Evolutionary conservation across 176 grass and related monocot genomes (phyloP), one percentile per base, ranked within the genome.

Genomic region (Rhynchospora breviuscula): DNA sequence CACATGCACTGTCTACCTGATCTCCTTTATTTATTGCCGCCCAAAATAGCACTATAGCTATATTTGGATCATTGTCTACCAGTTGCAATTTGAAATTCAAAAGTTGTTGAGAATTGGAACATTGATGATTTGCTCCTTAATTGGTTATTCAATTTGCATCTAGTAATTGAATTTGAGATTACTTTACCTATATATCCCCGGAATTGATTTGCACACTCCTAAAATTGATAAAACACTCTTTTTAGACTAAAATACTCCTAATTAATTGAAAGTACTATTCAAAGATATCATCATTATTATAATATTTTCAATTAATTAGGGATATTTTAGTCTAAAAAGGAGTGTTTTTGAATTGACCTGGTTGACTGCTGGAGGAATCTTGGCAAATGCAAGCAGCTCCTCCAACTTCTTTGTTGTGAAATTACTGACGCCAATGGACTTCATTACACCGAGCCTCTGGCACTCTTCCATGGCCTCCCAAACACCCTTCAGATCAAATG

Each of bases 1-100:
- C n/a, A n/a, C n/a, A 91, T 53, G 96, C 96, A 87, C 96, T 95
- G 85, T 99, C 93, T 13, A 99, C 96, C 7, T 93, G 79, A 85
- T 99, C 96, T 18, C 93, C 89, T 72, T 90, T 70, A 51, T 99
- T 99, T 88, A 99, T 99, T 54, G 96, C 96, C 3, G 84, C 83
- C 96, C 93, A 99, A 84, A 99, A 99, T 78, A 99, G 70, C 56
- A 88, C 91, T 43, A 99, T 99, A 0, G 96, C 96, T 65, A 91
- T 88, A 85, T 93, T 91, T 8, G 91, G 93, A 19, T 99, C 96
- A 83, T 99, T 99, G 19, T 99, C 96, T 65, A 99, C 96, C 8
- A 99, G 78, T 91, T 99, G 88, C 86, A 10, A 21, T 43, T 45
- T 46, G 6, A 8, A 33, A 33, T 67, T 6, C 7, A 9, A 6